Conservation (phyloP, 139 green algal species). For the Tetradesmus obliquus region DNA sequence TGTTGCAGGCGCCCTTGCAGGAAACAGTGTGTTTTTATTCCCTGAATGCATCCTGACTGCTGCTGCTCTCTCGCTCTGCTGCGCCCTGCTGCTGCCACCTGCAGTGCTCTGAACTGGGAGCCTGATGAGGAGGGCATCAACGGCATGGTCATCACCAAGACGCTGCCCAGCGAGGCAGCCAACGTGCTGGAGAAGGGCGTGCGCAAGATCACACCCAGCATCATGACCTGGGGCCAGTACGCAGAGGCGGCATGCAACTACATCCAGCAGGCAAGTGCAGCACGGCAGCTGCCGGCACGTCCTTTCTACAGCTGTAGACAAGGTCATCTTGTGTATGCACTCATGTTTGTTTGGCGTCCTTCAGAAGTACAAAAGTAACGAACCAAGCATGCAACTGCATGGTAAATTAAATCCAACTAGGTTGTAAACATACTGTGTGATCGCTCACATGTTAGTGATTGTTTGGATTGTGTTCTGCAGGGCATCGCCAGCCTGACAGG, state of each 20-base stretch:
- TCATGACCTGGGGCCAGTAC: slow-evolving; percentile 58
- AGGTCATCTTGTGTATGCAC: not conserved
- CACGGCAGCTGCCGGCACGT: not conserved
- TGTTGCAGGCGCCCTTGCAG: not conserved
- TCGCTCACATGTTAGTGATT: not conserved
- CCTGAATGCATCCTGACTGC: not conserved
- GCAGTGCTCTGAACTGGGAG: slow-evolving; percentile 48
- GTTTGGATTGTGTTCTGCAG: not conserved
- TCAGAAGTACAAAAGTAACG: not conserved
- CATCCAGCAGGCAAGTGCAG: not conserved
- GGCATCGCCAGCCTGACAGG: not conserved
- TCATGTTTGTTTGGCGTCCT: not conserved
- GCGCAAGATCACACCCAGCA: slow-evolving; percentile 42
- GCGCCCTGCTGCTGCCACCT: not conserved
- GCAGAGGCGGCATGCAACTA: slow-evolving; percentile 46
- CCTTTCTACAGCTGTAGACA: too few relatives aligned
- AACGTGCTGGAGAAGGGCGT: slow-evolving; percentile 48
- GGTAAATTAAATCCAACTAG: not conserved
- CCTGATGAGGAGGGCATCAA: slow-evolving; percentile 53
- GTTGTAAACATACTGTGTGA: not conserved
- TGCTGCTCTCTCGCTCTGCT: not conserved
- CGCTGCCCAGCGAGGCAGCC: slow-evolving; percentile 50
- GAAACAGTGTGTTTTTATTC: not conserved
- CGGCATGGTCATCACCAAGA: slow-evolving; percentile 54
- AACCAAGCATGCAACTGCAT: not conserved